A percentile compares a stretch with the other conserved stretches of the same genome.
These are phyloP conservation scores for Phaeosphaeriaceae sp. DNA, from an alignment of 2,329 filamentous ascomycete species.

Conservation along the genomic window DNA sequence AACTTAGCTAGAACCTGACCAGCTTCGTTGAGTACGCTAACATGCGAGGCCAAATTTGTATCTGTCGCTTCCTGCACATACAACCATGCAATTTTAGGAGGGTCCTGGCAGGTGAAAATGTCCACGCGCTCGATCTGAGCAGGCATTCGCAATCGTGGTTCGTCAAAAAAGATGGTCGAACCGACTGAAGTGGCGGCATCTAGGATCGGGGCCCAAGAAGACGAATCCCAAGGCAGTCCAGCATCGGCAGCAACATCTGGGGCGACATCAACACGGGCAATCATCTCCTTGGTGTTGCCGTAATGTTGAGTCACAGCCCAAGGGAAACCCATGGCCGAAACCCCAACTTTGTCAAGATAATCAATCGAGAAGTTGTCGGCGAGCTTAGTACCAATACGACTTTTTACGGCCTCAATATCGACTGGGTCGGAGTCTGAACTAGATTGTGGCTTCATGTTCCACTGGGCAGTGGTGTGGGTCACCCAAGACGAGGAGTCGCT, in stretches of 20 bases:
- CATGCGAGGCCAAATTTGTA: constrained; percentile 4
- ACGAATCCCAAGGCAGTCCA: constrained; percentile 32
- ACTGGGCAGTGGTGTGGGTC: constrained; percentile 11
- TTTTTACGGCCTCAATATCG: constrained; percentile 31
- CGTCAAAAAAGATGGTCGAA: constrained; percentile 48
- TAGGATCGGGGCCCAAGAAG: constrained; percentile 49
- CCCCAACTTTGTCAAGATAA: constrained; percentile 50
- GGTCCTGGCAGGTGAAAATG: constrained; percentile 15
- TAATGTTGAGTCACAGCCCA: constrained; percentile 50
- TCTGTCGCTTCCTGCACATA: constrained; percentile 34
- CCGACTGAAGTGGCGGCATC: constrained; percentile 53
- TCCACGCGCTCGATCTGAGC: constrained; percentile 35
- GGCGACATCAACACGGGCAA: not conserved
- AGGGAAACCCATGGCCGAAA: constrained; percentile 50
- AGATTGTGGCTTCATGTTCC: not conserved
- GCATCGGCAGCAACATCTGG: not conserved
- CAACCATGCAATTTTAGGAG: constrained; percentile 46
- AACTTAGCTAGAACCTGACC: constrained; percentile 30
- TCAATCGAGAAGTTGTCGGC: constrained; percentile 44
- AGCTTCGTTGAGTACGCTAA: constrained; percentile 12
- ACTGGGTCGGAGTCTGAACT: constrained; percentile 11
- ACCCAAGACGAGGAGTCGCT: constrained; percentile 9
- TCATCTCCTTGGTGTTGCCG: constrained; percentile 47
- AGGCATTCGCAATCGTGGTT: constrained; percentile 47
- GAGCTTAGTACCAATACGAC: constrained; percentile 32